Evolutionary conservation across 495 filamentous ascomycete genomes (phyloP).

Genomic region (Lindgomyces ingoldianus): DNA sequence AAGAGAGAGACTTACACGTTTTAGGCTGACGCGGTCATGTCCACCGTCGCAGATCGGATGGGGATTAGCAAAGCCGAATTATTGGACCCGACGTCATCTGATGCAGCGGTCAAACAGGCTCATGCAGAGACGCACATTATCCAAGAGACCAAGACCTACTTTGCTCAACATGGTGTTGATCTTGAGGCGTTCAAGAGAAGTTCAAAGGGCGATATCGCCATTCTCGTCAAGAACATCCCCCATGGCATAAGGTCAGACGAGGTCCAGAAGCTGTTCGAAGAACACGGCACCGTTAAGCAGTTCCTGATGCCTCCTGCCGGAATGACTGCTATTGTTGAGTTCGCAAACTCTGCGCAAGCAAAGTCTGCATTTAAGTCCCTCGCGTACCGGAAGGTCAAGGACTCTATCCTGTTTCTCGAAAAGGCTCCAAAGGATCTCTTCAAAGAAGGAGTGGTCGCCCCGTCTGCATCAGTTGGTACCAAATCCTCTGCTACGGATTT

Average conservation of each 20-base stretch:
- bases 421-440: constrained; percentile 89
- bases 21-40: constrained; percentile 86
- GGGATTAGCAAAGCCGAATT: constrained; percentile 87
- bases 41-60: constrained; percentile 80
- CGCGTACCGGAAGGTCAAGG: constrained; percentile 86
- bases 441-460: constrained; percentile 34
- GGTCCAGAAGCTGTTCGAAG: constrained; percentile 64
- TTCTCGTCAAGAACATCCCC: constrained; percentile 94
- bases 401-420: constrained; percentile 88
- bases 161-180: constrained; percentile 81
- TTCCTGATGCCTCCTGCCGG: constrained; percentile 90
- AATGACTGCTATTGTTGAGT: constrained; percentile 91
- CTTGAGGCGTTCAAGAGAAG: constrained; percentile 83
- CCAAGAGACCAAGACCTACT: constrained; percentile 92
- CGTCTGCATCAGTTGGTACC: constrained; percentile 13
- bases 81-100: constrained; percentile 88
- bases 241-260: constrained; percentile 73
- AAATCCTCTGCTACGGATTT: constrained; percentile 59
- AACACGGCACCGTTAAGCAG: constrained; percentile 69
- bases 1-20: constrained; percentile 31
- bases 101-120: constrained; percentile 93
- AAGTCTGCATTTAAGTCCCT: constrained; percentile 77
- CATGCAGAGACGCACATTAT: constrained; percentile 96
- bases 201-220: constrained; percentile 79
- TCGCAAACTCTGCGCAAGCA: constrained; percentile 72